Base-by-base conservation (phyloP, 148 eudicot species). In the Chenopodium quinoa region DNA sequence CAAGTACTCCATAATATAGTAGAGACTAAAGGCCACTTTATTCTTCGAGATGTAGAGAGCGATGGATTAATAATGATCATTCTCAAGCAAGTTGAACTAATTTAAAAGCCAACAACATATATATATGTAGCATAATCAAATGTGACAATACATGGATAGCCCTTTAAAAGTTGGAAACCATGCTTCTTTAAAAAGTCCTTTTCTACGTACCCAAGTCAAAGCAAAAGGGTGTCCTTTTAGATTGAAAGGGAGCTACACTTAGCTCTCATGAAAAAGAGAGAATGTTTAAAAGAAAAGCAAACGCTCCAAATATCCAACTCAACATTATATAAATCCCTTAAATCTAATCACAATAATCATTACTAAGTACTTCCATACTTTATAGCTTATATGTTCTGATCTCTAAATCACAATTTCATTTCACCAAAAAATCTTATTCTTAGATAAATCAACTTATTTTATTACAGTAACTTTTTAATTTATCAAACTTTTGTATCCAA, bases 71-170 rank as follows among this genome's bases (percentile, higher is more conserved):
- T 68, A 71, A 76, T 25, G 67, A 56, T 27, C 31, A 32, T 56
- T 56, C 23, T 62, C 40, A 10, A 60, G 79, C 69, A 76, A 76
- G 79, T 76, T 76, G 79, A 60, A 67, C 79, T 76, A 40, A 40
- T 40, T 37, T 40, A 62, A 76, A 76, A 62, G 70, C 70, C 20
- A 7, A 52, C 12, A 27, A 27, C 0, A 71, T 67, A 50, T 48
- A 9, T 11, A 48, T 9, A 9, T 23, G 6, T 46, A 46, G 16
- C 25, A 73, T 46, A 75, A 52, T 27, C 9, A 75, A 27, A 75
- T 22, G 52, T 34, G 46, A 31, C 32, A 16, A 58, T 20, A 58
- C 16, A 76, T 54, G 68, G 69, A 34, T 67, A 67, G 1, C n/a
- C 52, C 52, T 37, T 34, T 17, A 40, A 56, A 76, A 62, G 69